Conservation (phyloP, 768 basidiomycete species). For the Lentinus brumalis region DNA sequence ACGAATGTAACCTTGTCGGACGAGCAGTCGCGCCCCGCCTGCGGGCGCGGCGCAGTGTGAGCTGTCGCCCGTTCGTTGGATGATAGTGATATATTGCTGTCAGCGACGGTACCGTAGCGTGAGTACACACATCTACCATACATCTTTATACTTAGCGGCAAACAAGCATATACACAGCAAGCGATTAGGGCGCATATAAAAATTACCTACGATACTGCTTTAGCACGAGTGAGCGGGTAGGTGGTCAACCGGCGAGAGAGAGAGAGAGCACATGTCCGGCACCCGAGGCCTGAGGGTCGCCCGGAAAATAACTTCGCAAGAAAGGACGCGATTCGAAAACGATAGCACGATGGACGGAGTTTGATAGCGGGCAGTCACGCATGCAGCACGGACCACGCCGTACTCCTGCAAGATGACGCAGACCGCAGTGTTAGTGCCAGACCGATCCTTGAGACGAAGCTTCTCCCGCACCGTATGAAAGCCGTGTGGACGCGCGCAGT, state of each 20-base stretch:
- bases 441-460: background rate
- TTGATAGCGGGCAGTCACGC: too few species aligned
- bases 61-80: background rate
- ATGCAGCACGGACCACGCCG: too few species aligned
- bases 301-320: too few species aligned
- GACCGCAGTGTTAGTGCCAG: background rate
- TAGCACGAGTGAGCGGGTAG: background rate
- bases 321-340: too few species aligned
- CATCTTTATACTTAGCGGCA: background rate
- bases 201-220: slow-evolving; percentile 19
- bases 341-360: too few species aligned
- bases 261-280: background rate
- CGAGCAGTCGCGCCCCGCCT: background rate
- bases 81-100: slow-evolving; percentile 5
- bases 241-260: background rate
- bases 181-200: slow-evolving; percentile 14
- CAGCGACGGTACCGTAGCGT: background rate
- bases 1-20: background rate
- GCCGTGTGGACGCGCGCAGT: background rate
- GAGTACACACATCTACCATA: slow-evolving; percentile 6
- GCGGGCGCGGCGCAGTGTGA: background rate
- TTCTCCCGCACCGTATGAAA: slow-evolving; percentile 4
- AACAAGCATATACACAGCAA: slow-evolving; percentile 11
- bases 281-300: background rate
- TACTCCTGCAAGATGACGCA: too few species aligned